These are phyloP conservation scores for Beauveria medogensis DNA, from an alignment of 2,329 filamentous ascomycete species.

Conservation along the genomic window DNA sequence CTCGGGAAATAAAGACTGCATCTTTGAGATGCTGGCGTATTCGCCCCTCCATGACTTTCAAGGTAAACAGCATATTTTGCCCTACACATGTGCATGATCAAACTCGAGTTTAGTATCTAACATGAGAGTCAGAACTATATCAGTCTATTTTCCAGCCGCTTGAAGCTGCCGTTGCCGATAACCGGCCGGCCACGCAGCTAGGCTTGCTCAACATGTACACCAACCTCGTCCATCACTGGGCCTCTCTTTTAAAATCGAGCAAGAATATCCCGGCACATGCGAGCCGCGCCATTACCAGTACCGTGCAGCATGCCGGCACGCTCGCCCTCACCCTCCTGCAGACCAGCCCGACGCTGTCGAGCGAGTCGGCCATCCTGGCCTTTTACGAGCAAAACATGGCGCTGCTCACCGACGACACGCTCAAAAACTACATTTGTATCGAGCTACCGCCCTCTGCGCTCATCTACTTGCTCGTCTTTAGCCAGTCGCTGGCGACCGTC, in stretches of 20 bases:
- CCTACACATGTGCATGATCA: no score
- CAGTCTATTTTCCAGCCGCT: slow-evolving; percentile 40
- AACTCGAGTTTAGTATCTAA: slow-evolving; percentile 16
- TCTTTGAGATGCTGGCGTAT: slow-evolving; percentile 53
- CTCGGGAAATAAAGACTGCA: slow-evolving; percentile 37
- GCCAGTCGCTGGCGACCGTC: slow-evolving; percentile 50
- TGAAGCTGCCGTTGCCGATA: slow-evolving; percentile 43
- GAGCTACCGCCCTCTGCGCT: slow-evolving; percentile 59
- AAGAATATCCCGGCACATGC: slow-evolving; percentile 28
- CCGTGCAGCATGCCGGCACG: slow-evolving; percentile 43
- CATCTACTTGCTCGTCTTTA: slow-evolving; percentile 65
- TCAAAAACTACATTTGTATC: slow-evolving; percentile 52
- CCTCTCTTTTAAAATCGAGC: slow-evolving; percentile 33
- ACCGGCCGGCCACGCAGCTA: slow-evolving; percentile 43
- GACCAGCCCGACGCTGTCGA: slow-evolving; percentile 32
- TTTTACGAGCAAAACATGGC: slow-evolving; percentile 59
- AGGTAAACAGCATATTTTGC: slow-evolving; percentile 32
- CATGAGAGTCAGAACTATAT: slow-evolving; percentile 38
- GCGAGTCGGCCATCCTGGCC: slow-evolving; percentile 52
- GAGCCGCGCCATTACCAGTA: slow-evolving; percentile 29
- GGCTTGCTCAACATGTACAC: slow-evolving; percentile 61
- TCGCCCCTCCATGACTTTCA: slow-evolving; percentile 47
- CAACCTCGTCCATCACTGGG: slow-evolving; percentile 55
- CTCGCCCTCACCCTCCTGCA: slow-evolving; percentile 55
- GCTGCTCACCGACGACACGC: slow-evolving; percentile 42